Evolutionary conservation across 805 yeast genomes (phyloP).

Genomic region (Starmerella asiatica): DNA sequence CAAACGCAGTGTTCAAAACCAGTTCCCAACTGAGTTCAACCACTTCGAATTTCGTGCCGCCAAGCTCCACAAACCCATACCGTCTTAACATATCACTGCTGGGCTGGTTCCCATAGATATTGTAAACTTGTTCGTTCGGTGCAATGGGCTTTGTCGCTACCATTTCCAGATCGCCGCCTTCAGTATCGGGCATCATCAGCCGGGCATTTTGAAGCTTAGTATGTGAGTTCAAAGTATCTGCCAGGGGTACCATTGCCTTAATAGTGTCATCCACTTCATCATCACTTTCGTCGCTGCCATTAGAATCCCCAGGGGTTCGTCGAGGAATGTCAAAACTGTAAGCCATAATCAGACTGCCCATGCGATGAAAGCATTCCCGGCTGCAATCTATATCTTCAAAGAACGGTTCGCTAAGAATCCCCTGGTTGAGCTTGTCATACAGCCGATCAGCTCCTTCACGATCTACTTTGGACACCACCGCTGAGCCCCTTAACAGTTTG

Average conservation of each 20-base stretch:
- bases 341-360: slow-evolving; percentile 74
- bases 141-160: slow-evolving; percentile 46
- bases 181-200: slow-evolving; percentile 35
- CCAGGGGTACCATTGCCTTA: slow-evolving; percentile 86
- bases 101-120: slow-evolving; percentile 69
- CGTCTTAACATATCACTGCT: slow-evolving; percentile 81
- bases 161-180: slow-evolving; percentile 44
- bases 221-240: slow-evolving; percentile 83
- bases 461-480: slow-evolving; percentile 59
- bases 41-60: slow-evolving; percentile 62
- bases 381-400: slow-evolving; percentile 27
- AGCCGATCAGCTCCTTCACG: slow-evolving; percentile 48
- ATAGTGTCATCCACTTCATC: slow-evolving; percentile 26
- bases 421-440: slow-evolving; percentile 37
- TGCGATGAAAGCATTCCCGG: slow-evolving; percentile 47
- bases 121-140: slow-evolving; percentile 63
- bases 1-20: slow-evolving; percentile 2
- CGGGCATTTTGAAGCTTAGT: slow-evolving; percentile 65
- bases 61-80: slow-evolving; percentile 76
- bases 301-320: slow-evolving; percentile 13
- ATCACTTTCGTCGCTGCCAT: slow-evolving; percentile 29
- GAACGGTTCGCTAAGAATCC: slow-evolving; percentile 25
- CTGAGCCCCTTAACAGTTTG: slow-evolving; percentile 48
- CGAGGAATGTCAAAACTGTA: slow-evolving; percentile 68
- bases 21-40: slow-evolving; percentile 42